A percentile compares a stretch with the other conserved stretches of the same genome.
phyloP scores from a whole-genome alignment of 1,139 yeast genomes.

The Taiozyma sp. region DNA sequence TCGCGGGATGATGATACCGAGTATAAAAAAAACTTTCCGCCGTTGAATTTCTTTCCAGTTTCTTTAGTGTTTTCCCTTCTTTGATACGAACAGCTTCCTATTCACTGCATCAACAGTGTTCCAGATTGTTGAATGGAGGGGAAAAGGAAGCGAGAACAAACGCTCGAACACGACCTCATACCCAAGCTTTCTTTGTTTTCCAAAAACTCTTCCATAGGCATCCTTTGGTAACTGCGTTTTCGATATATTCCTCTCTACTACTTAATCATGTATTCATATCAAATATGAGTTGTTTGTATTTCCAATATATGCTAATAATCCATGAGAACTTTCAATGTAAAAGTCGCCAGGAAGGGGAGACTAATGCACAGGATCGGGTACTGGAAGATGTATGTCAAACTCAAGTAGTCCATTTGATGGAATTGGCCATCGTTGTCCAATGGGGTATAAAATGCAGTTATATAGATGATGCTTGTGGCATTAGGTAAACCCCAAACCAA shows the following conservation, averaged over 20 bases:
- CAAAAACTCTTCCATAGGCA: constrained; percentile 7
- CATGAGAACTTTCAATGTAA: constrained; percentile 32
- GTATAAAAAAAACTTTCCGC: neutral
- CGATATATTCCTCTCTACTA: constrained; percentile 28
- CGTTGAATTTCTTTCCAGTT: constrained; percentile 10
- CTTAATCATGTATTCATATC: too few species aligned
- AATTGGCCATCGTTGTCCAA: constrained; percentile 70
- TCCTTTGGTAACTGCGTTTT: constrained; percentile 38
- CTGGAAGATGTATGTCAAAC: constrained; percentile 64
- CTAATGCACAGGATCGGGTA: constrained; percentile 57
- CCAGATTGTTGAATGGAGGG: constrained; percentile 45
- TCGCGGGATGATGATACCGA: neutral
- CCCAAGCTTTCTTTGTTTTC: constrained; percentile 17
- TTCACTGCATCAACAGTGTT: constrained; percentile 51
- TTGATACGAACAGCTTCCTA: constrained; percentile 54
- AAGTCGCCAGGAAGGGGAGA: constrained; percentile 56
- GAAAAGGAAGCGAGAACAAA: constrained; percentile 38
- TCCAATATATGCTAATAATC: neutral
- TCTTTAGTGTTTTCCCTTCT: constrained; percentile 20
- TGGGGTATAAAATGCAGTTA: constrained; percentile 85
- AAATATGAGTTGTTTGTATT: neutral
- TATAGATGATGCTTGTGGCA: constrained; percentile 78
- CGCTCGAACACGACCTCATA: constrained; percentile 39
- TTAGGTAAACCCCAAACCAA: constrained; percentile 78
- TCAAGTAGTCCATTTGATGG: constrained; percentile 78